phyloP scores from a whole-genome alignment of 2,329 filamentous ascomycete genomes.

The Cercospora sesami region DNA sequence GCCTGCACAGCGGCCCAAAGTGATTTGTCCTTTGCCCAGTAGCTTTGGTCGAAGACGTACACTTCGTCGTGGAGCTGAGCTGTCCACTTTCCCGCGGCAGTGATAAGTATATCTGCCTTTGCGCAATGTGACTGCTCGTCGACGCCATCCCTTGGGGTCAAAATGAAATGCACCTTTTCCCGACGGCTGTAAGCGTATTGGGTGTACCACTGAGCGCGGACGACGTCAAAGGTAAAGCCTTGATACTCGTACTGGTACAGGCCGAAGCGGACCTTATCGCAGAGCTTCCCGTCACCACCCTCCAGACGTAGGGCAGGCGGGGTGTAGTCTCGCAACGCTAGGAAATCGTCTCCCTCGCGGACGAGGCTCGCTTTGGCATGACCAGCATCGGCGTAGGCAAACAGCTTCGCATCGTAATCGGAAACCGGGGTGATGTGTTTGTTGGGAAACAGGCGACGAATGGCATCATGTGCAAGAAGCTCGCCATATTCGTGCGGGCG shows the following conservation, averaged over 20 bases:
- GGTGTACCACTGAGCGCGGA: constrained; percentile 40
- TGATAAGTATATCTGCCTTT: constrained; percentile 40
- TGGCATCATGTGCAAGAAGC: constrained; percentile 18
- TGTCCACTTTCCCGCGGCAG: constrained; percentile 43
- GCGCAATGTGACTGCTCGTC: constrained; percentile 31
- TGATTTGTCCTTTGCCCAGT: constrained; percentile 43
- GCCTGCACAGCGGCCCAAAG: constrained; percentile 45
- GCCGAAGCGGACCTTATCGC: constrained; percentile 43
- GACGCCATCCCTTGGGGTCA: constrained; percentile 16
- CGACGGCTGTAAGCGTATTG: neutral
- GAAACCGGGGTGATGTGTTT: constrained; percentile 20
- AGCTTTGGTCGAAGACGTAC: constrained; percentile 47
- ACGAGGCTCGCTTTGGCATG: constrained; percentile 41
- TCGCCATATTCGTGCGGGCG: constrained; percentile 13
- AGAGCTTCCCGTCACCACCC: constrained; percentile 38
- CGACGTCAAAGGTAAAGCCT: constrained; percentile 42
- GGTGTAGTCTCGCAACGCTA: constrained; percentile 38
- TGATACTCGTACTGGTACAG: constrained; percentile 46
- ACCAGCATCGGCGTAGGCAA: constrained; percentile 46
- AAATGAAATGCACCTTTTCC: constrained; percentile 23
- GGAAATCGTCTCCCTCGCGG: constrained; percentile 40
- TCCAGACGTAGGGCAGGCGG: constrained; percentile 42
- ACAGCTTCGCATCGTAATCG: constrained; percentile 32
- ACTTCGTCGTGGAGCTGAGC: constrained; percentile 44
- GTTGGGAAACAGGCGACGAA: constrained; percentile 15